Evolutionary conservation across 2,329 filamentous ascomycete genomes (phyloP), one percentile per base, ranked within the genome.

Genomic region (Cytospora mali): DNA sequence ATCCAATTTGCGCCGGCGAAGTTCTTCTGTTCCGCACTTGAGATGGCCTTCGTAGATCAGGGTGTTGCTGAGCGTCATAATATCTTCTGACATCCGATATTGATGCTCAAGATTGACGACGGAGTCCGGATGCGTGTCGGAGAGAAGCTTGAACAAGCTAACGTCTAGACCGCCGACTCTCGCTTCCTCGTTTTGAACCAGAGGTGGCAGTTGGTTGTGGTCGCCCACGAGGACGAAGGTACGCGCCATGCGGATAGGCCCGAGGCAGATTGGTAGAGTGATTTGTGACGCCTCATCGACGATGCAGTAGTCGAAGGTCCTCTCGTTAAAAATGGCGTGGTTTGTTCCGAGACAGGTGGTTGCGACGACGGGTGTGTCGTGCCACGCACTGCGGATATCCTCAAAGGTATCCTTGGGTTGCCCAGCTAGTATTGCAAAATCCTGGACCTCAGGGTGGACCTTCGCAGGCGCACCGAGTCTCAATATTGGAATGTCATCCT

Each of bases 201-300:
- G 84, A 2, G 95, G 95, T 1, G 95, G 95, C 2, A 99, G 83
- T 73, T 99, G 95, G 72, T 96, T 95, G 75, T 99, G 95, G 74
- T 99, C 95, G 16, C 95, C 95, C 0, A 99, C 95, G 0, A 99
- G 84, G 21, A 99, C 91, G 75, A 99, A 99, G 0, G 90, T 96
- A 56, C 86, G 87, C 6, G 95, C 93, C 86, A 97, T 91, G 13
- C 95, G 88, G 68, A 99, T 96, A 0, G 95, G 95, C 0, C 95
- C 95, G 0, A 98, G 81, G 68, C 95, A 98, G 23, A 97, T 94
- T 0, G 95, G 95, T 23, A 99, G 80, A 0, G 95, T 99, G 72
- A 99, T 98, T 71, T 99, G 95, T 2, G 93, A 97, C 0, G 95
- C 95, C 76, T 99, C 95, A 68, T 99, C 95, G 4, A 99, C 94